A percentile compares a stretch with the other conserved stretches of the same genome.
phyloP scores from a whole-genome alignment of 352 stramenopile species.

The Blastocystis sp. region DNA sequence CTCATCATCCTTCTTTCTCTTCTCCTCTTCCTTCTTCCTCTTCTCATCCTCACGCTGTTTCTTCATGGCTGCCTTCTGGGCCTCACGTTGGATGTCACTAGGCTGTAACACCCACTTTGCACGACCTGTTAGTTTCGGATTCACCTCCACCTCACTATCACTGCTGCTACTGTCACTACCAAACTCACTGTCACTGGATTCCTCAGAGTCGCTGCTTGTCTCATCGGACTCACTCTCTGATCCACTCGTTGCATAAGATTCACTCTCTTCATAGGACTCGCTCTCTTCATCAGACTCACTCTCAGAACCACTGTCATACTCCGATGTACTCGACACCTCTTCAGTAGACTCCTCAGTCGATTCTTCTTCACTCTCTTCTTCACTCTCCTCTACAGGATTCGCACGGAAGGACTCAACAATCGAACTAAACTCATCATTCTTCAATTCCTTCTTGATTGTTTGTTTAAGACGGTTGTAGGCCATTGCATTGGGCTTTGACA shows the following conservation, averaged over 20 bases:
- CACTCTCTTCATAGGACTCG: not conserved
- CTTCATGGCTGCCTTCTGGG: not conserved
- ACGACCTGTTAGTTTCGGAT: constrained; percentile 52
- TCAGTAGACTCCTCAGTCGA: not conserved
- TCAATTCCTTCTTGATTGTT: constrained; percentile 43
- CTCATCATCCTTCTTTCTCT: constrained; percentile 18
- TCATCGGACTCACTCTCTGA: not conserved
- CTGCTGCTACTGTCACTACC: constrained; percentile 22
- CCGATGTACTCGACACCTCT: not conserved
- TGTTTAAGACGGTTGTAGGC: constrained; percentile 56
- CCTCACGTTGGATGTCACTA: constrained; percentile 20
- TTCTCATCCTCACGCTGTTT: constrained; percentile 30
- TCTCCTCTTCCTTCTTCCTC: constrained; percentile 45
- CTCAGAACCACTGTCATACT: constrained; percentile 40
- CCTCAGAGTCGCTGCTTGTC: not conserved
- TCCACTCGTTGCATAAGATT: not conserved
- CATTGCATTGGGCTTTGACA: constrained; percentile 43
- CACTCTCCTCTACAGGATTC: not conserved
- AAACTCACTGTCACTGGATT: constrained; percentile 44
- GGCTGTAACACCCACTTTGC: constrained; percentile 58
- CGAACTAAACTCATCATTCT: not conserved
- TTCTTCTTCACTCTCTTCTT: constrained; percentile 12
- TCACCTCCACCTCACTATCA: constrained; percentile 46
- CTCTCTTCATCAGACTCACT: constrained; percentile 13
- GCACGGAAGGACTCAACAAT: constrained; percentile 10